Evolutionary conservation across 1,284 basidiomycete species (phyloP), one percentile per base, ranked within the genome.

Genomic region (Sutorius eximius): DNA sequence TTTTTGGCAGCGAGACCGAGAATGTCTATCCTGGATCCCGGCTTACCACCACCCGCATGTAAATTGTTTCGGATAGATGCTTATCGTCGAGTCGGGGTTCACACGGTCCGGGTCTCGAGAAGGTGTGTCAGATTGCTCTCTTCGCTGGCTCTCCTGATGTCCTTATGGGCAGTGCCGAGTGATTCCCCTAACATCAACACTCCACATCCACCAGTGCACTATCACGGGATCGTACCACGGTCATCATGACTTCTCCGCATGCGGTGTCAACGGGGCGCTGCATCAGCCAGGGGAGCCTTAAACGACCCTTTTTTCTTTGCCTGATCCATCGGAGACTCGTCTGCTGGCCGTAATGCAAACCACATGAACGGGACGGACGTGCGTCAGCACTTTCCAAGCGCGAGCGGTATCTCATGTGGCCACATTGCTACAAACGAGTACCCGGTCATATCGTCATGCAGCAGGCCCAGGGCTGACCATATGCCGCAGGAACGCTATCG

Each of bases 41-140:
- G 27, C 43, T 41, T 27, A 27, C 24, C 24, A 27, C 24, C 24
- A 27, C 24, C 24, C 24, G 24, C 24, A 27, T 27, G 24, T 27
- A 27, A 27, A 27, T 27, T 27, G 24, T 27, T 27, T 27, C 24
- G 24, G 24, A 27, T 27, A 24, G 22, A 24, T 24, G 5, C 22
- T 24, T 41, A 7, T 41, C 42, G 22, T 55, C 52, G 5, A 40
- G 34, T 43, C 36, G 10, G 8, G n/a, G n/a, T 58, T 61, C 55
- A 24, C 57, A 47, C 45, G 37, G 27, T 49, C n/a, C 18, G 47
- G 32, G 27, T 15, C 16, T 52, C 47, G 41, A 52, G 30, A 40
- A 24, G 45, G 57, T 50, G 36, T 16, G 41, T 41, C 27, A 13
- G 38, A 29, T 24, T 20, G 20, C 24, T 40, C 30, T 29, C 29